Percentiles rank a stretch among this genome's conserved stretches.
phyloP scores from a whole-genome alignment of 1,139 yeast species.

The Pichia norvegensis region DNA sequence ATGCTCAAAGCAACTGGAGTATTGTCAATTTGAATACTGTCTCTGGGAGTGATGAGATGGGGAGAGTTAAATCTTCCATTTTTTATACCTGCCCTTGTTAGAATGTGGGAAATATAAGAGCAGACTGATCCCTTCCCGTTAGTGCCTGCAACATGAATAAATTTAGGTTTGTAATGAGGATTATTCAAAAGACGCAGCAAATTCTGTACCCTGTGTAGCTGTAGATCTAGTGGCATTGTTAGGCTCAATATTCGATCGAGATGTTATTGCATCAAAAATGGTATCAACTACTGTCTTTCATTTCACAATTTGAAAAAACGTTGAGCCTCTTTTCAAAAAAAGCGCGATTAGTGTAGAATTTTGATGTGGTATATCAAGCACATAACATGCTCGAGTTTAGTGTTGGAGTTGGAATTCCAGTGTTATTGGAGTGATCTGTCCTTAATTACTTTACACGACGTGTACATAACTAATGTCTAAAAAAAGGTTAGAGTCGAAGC shows the following conservation, averaged over 20 bases:
- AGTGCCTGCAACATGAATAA: slow-evolving; percentile 86
- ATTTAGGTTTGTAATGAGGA: slow-evolving; percentile 40
- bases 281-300: too few relatives aligned
- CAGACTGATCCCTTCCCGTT: slow-evolving; percentile 93
- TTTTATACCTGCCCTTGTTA: slow-evolving; percentile 40
- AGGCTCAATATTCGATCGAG: too few relatives aligned
- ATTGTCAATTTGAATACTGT: slow-evolving; percentile 63
- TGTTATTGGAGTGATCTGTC: too few relatives aligned
- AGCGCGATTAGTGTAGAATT: too few relatives aligned
- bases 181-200: slow-evolving; percentile 12
- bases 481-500: slow-evolving; percentile 36
- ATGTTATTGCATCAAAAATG: too few relatives aligned
- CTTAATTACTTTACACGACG: not conserved
- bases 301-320: too few relatives aligned
- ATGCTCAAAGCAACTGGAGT: slow-evolving; percentile 40
- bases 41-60: slow-evolving; percentile 64
- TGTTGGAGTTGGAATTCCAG: too few relatives aligned
- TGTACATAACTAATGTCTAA: slow-evolving; percentile 3
- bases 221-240: slow-evolving; percentile 49
- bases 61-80: slow-evolving; percentile 87
- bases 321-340: too few relatives aligned
- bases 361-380: too few relatives aligned
- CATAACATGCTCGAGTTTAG: too few relatives aligned
- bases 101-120: slow-evolving; percentile 61
- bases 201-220: slow-evolving; percentile 34